These are phyloP conservation scores for Parafenestella ontariensis DNA, from an alignment of 2,329 filamentous ascomycete species.

Conservation along the genomic window DNA sequence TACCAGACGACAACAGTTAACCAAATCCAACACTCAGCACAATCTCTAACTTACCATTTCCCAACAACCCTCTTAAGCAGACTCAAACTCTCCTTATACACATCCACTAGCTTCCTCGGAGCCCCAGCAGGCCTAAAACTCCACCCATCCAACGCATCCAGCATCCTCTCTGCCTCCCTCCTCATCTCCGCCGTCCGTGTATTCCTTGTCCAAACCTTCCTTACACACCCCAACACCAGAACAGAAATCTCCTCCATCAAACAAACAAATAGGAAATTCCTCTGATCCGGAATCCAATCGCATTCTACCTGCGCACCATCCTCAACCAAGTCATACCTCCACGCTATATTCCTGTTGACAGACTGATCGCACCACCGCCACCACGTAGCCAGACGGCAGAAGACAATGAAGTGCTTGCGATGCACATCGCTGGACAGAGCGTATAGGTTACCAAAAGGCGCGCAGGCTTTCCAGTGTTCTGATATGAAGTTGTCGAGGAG, in stretches of 20 bases:
- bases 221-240: slow-evolving; percentile 9
- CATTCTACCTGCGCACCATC: too few relatives aligned
- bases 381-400: slow-evolving; percentile 28
- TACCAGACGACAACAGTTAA: too few relatives aligned
- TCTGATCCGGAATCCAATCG: neutral
- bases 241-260: slow-evolving; percentile 4
- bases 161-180: slow-evolving; percentile 7
- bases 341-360: neutral
- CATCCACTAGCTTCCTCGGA: neutral
- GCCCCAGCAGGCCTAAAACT: neutral
- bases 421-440: neutral
- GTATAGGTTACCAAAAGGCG: slow-evolving; percentile 35
- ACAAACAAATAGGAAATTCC: neutral
- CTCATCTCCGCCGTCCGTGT: neutral
- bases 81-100: neutral
- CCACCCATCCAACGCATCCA: slow-evolving; percentile 10
- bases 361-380: slow-evolving; percentile 6
- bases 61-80: slow-evolving; percentile 4
- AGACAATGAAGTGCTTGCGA: slow-evolving; percentile 21
- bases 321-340: slow-evolving; percentile 17
- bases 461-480: slow-evolving; percentile 31
- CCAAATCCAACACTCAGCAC: neutral
- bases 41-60: slow-evolving; percentile 7
- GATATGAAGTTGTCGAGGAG: slow-evolving; percentile 19
- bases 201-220: slow-evolving; percentile 12